A percentile compares a stretch with the other conserved stretches of the same genome.
Conservation (phyloP, 2,329 filamentous ascomycete species). For the Exophiala aquamarina region DNA sequence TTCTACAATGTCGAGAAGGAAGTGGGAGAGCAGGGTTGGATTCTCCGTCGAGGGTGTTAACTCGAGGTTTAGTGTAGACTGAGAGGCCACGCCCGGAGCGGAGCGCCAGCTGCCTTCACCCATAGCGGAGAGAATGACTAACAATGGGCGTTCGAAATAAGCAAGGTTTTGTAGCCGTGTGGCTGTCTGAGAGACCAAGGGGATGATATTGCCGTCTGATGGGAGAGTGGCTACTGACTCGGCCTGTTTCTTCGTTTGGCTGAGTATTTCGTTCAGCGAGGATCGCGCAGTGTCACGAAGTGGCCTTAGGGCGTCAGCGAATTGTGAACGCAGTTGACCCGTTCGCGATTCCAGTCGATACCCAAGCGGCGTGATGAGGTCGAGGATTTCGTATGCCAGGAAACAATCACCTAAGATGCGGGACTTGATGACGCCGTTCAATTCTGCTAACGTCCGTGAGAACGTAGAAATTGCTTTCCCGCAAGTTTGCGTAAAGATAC, state of each 20-base stretch:
- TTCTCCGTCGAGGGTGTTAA: constrained; percentile 63
- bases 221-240: constrained; percentile 67
- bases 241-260: constrained; percentile 75
- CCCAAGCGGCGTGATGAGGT: constrained; percentile 79
- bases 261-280: constrained; percentile 78
- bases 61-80: constrained; percentile 33
- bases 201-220: constrained; percentile 72
- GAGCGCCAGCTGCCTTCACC: constrained; percentile 84
- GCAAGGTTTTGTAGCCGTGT: constrained; percentile 83
- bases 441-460: constrained; percentile 78
- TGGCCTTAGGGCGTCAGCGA: constrained; percentile 84
- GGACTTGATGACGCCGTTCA: constrained; percentile 84
- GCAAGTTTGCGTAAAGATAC: constrained; percentile 76
- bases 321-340: constrained; percentile 77
- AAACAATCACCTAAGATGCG: constrained; percentile 91
- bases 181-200: constrained; percentile 82
- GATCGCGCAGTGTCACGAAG: constrained; percentile 88
- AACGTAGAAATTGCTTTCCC: constrained; percentile 77
- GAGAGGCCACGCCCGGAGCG: constrained; percentile 32
- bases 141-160: constrained; percentile 79
- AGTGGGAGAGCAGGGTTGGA: constrained; percentile 78
- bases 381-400: constrained; percentile 90
- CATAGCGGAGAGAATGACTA: constrained; percentile 85
- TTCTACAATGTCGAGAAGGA: constrained; percentile 86
- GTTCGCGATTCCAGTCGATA: constrained; percentile 78